Evolutionary conservation across 768 basidiomycete genomes (phyloP), one percentile per base, ranked within the genome.

Genomic region (Fistulinella prunicolor): DNA sequence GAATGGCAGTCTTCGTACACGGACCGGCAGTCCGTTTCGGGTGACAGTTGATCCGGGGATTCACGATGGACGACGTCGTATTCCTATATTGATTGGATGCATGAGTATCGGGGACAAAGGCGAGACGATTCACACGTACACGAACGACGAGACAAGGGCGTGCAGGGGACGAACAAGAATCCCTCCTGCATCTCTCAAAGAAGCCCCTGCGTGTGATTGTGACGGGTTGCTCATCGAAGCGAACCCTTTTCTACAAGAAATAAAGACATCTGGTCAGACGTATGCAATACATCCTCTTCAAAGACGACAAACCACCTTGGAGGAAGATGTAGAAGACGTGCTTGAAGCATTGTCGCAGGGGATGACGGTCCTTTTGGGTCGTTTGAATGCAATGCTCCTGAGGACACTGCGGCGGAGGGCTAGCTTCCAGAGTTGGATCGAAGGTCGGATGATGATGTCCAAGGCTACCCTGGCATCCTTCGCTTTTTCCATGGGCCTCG

Each of bases 1-100:
- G 58, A 56, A 10, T 60, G 47, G 46, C 62, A 66, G 12, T 66
- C 65, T 42, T 68, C 65, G 29, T 66, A 66, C 14, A 64, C 37
- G 10, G 66, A 66, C 8, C 9, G 26, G 13, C 40, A 37, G 34
- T 66, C 64, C 34, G 41, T 21, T 38, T 54, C 51, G 16, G 22
- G 34, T 17, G 22, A 13, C 4, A 12, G 32, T 16, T 51, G 38
- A 14, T 55, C 34, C 9, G 39, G 16, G 12, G 22, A 10, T 6
- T 43, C 26, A 23, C 16, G 22, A 24, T 16, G 36, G 4, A 42
- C 28, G 19, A 54, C 42, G 26, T 43, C 49, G 19, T 22, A 43
- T 30, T 43, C 51, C 64, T 68, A 35, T 14, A 29, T 20, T n/a
- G 23, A 13, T n/a, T 65, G 16, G 43, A 42, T n/a, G 32, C 13